Evolutionary conservation across 768 basidiomycete species (phyloP), one percentile per base, ranked within the genome.

Genomic region (Pisolithus albus): DNA sequence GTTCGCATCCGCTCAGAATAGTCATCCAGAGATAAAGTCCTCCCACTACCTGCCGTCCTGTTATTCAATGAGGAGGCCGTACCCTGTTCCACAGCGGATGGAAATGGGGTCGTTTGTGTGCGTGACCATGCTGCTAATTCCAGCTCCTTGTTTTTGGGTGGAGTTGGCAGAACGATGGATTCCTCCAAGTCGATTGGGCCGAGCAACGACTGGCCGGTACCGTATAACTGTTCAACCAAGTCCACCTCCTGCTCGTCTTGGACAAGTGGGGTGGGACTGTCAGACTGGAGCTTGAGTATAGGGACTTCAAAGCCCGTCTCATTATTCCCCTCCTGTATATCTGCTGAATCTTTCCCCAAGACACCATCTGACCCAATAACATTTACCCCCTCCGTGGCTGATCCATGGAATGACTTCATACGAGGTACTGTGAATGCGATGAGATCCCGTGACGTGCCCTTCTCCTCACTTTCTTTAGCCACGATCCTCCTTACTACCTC

Each of bases 1-100:
- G 93, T 96, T 7, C 92, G 83, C 96, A 99, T 99, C 47, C 96
- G 83, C 58, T 97, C 92, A 1, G 95, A 95, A 70, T 99, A 99
- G 59, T 99, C 95, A 59, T 99, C 95, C 21, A 99, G 73, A 0
- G 93, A 92, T 13, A 98, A 71, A 23, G 56, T 46, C 32, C 37
- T 51, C n/a, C 61, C 60, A n/a, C 47, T 45, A 46, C 47, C 52
- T 19, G 47, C 52, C 16, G 44, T 5, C 34, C 15, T 45, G 2
- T 32, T 47, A 28, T 39, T 55, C 24, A 55, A 28, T 15, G 61
- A 52, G 15, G 60, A 50, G 24, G 43, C 18, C 39, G 70, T 63
- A n/a, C 67, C 69, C 41, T 75, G 62, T 45, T 77, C 74, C 6
- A 70, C 39, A 4, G 56, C 44, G 0, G 77, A 75, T 24, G 85